These are phyloP conservation scores for Botrytis cinerea DNA, from an alignment of 2,329 filamentous ascomycete species.

Conservation along the genomic window DNA sequence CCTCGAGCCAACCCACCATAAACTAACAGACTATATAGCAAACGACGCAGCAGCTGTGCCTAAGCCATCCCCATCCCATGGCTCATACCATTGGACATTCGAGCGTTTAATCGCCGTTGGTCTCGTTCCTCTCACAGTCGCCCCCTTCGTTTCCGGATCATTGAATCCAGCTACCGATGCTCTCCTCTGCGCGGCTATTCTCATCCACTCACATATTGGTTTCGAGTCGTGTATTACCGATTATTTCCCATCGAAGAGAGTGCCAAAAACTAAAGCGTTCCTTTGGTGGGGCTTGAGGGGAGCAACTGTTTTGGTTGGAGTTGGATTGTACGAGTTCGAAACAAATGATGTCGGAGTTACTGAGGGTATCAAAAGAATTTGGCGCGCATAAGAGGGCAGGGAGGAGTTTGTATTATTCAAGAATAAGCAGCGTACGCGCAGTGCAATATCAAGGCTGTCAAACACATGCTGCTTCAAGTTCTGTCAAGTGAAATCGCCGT, in stretches of 20 bases:
- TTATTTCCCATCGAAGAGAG: constrained; percentile 76
- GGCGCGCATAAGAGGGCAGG: constrained; percentile 66
- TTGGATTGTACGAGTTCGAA: constrained; percentile 97
- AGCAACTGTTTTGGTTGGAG: constrained; percentile 76
- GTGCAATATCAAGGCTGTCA: constrained; percentile 19
- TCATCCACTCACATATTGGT: constrained; percentile 94
- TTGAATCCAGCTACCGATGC: constrained; percentile 89
- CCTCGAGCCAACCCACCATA: constrained; percentile 24
- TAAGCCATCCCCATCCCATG: constrained; percentile 72
- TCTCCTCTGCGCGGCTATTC: constrained; percentile 75
- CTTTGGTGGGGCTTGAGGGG: constrained; percentile 77
- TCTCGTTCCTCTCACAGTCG: constrained; percentile 82
- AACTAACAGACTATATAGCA: constrained; percentile 51
- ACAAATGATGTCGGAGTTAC: constrained; percentile 96
- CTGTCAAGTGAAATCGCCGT: constrained; percentile 16
- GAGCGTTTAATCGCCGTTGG: constrained; percentile 81
- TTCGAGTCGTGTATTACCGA: constrained; percentile 90
- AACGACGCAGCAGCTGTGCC: constrained; percentile 85
- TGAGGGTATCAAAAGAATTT: constrained; percentile 83
- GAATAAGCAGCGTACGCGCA: constrained; percentile 13
- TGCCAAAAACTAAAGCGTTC: constrained; percentile 66
- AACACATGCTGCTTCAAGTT: not conserved
- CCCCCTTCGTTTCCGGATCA: constrained; percentile 88
- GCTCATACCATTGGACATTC: constrained; percentile 98
- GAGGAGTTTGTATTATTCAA: constrained; percentile 22